Base-by-base conservation (phyloP, 1,284 basidiomycete genomes). In the Leccinum solheimii region DNA sequence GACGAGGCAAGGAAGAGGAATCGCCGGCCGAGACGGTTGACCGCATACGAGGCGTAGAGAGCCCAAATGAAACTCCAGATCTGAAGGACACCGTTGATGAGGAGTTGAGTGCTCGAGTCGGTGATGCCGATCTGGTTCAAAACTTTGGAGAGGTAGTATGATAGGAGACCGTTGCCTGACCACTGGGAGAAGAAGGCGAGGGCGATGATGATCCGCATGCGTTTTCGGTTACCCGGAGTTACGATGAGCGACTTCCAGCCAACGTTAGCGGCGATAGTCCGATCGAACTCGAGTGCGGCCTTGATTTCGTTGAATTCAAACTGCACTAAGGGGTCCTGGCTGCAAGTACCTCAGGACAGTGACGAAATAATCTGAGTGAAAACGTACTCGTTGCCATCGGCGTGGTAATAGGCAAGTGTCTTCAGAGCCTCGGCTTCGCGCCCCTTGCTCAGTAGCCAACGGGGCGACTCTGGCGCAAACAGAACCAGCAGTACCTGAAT, bases 261-360 rank as follows among this genome's bases (percentile, higher is more conserved):
- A 34, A 86, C 73, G 64, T 84, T 85, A 36, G 80, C 73, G 7
- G 81, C 79, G 43, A 85, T 82, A 63, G 61, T 78, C 51, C 81
- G 79, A 65, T 91, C 90, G 58, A 88, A 81, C 13, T 85, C 83
- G 57, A 91, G 82, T n/a, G 88, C 86, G 13, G 86, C 80, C 76
- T 85, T 89, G 78, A 93, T 92, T 77, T 92, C 91, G 62, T 88
- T 81, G 68, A 84, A 89, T 72, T 93, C 91, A 66, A 86, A 90
- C 62, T 83, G 77, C 43, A 92, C 87, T n/a, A 92, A 82, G 3
- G 86, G 83, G 70, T 92, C 88, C n/a, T 86, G 75, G 40, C 84
- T 85, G 58, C 7, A 80, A 82, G 74, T 81, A 85, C 69, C 81
- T 88, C 86, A 70, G 53, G 6, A 2, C 9, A 6, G 54, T 19